Base-by-base conservation (phyloP, 164 flowering plant species). In the Tetracentron sinense region DNA sequence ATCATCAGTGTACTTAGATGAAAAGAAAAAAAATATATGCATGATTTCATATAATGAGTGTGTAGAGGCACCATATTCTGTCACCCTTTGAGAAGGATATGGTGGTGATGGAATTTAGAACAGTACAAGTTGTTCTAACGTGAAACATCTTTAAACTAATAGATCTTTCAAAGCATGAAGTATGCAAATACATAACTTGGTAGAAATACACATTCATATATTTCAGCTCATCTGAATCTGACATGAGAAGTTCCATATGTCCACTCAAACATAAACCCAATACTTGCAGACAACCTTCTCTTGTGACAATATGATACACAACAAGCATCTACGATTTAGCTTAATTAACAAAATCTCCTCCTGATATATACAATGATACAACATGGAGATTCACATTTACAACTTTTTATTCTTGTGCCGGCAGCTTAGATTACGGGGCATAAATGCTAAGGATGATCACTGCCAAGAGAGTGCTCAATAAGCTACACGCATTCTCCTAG, bases 311-410 rank as follows among this genome's bases (percentile, higher is more conserved):
- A 26, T 14, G 60, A 26, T 19, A n/a, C n/a, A 1, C 35, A 56
- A 33, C 28, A 23, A 17, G 30, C 48, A 58, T 1, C n/a, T 22
- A 16, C 20, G 44, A 55, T 20, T 56, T 21, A 23, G n/a, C n/a
- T n/a, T n/a, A n/a, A n/a, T n/a, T n/a, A n/a, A 60, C 29, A 27
- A 42, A 57, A 7, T 33, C 53, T 58, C 38, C 63, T 64, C 46
- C 48, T 25, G 56, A 59, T 31, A 69, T 31, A 75, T 51, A 44
- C 47, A 7, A 6, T 10, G 49, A n/a, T n/a, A n/a, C n/a, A n/a
- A n/a, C n/a, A n/a, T n/a, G 57, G 47, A 61, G 35, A 28, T 42
- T 28, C 63, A 29, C 57, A 71, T 69, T 20, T 71, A 74, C 72
- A 71, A 48, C 28, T 25, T 49, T 60, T 56, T 35, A 14, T 48